These are phyloP conservation scores for Acer campestre DNA, from an alignment of 345 rosid genomes.

Conservation along the genomic window DNA sequence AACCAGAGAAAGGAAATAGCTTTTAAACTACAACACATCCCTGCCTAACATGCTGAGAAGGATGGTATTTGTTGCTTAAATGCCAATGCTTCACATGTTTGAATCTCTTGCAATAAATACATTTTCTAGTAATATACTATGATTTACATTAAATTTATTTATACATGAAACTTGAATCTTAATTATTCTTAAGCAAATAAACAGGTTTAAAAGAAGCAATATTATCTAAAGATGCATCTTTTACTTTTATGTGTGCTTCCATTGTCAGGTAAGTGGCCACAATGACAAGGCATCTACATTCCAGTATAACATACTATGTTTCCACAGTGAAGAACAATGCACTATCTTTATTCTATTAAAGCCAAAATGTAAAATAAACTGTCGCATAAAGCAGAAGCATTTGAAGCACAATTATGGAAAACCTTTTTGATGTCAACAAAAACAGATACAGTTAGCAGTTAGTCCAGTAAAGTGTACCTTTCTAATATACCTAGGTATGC, in stretches of 20 bases:
- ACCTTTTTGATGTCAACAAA: neutral
- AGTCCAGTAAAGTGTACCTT: constrained; percentile 50
- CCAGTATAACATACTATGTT: neutral
- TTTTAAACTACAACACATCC: neutral
- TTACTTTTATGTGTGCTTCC: no score
- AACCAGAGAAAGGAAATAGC: neutral
- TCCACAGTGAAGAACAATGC: neutral
- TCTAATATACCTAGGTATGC: constrained; percentile 94
- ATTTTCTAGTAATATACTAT: no score
- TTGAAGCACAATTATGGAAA: neutral
- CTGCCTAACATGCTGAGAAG: neutral
- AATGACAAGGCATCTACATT: no score
- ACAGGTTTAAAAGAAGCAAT: no score
- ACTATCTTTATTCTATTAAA: neutral
- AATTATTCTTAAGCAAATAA: no score
- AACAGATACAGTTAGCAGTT: neutral
- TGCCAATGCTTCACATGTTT: no score
- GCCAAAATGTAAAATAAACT: constrained; percentile 4
- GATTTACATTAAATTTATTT: no score
- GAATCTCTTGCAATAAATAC: no score
- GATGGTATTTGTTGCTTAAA: neutral
- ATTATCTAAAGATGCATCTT: no score
- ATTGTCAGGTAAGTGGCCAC: no score
- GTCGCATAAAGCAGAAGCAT: neutral
- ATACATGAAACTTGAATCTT: no score